Evolutionary conservation across 352 stramenopile species (phyloP).

Genomic region (Pythium phragmitis): DNA sequence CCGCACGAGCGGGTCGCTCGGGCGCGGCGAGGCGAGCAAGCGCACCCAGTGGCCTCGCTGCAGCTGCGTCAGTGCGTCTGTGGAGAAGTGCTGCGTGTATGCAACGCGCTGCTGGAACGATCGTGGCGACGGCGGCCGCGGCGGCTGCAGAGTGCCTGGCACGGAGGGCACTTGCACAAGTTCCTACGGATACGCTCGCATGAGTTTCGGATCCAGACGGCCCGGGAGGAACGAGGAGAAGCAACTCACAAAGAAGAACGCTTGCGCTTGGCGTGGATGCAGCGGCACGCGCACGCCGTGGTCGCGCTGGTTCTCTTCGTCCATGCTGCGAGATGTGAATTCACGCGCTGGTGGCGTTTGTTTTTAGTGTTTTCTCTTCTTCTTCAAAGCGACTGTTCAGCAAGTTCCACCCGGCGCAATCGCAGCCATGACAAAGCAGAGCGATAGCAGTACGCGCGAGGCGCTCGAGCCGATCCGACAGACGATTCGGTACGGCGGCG

Average conservation of each 20-base stretch:
- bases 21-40: background rate
- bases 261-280: slow-evolving; percentile 28
- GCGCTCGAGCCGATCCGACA: slow-evolving; percentile 27
- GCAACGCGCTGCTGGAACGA: slow-evolving; percentile 20
- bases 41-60: slow-evolving; percentile 23
- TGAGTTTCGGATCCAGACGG: background rate
- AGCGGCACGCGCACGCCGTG: slow-evolving; percentile 15
- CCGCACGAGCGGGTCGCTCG: slow-evolving; percentile 5
- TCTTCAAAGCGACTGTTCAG: slow-evolving; percentile 3
- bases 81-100: slow-evolving; percentile 11
- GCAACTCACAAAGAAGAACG: slow-evolving; percentile 23
- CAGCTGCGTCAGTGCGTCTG: slow-evolving; percentile 8
- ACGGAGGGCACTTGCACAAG: background rate
- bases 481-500: slow-evolving; percentile 21
- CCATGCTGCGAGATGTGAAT: slow-evolving; percentile 1
- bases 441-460: slow-evolving; percentile 15
- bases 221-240: background rate
- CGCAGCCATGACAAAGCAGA: slow-evolving; percentile 4
- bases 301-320: slow-evolving; percentile 7
- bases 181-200: background rate
- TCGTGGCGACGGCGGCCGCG: background rate
- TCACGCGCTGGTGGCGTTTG: no score
- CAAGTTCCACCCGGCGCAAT: background rate
- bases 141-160: background rate
- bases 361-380: background rate